These are phyloP conservation scores for Cladophialophora bantiana DNA, from an alignment of 2,329 filamentous ascomycete species.

Conservation along the genomic window DNA sequence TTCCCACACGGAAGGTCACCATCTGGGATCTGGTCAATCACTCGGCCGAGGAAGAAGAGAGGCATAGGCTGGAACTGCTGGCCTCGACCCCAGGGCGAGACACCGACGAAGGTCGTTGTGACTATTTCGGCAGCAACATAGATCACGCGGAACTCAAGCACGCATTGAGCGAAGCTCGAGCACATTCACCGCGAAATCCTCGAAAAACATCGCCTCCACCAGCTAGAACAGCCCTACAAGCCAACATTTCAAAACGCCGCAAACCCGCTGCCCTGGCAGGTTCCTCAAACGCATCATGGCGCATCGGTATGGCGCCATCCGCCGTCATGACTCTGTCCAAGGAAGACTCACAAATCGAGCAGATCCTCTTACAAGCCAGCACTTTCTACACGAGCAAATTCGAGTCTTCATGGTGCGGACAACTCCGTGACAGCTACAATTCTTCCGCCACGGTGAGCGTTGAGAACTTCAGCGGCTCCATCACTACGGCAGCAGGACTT, in stretches of 20 bases:
- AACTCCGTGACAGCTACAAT: constrained; percentile 13
- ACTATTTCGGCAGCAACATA: constrained; percentile 16
- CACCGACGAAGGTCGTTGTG: constrained; percentile 13
- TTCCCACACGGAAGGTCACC: constrained; percentile 17
- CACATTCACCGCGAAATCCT: constrained; percentile 10
- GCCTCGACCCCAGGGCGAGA: constrained; percentile 16
- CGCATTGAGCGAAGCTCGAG: constrained; percentile 12
- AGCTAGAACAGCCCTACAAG: constrained; percentile 12
- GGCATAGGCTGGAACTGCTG: constrained; percentile 11
- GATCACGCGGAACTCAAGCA: constrained; percentile 17
- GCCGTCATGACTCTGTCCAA: constrained; percentile 15
- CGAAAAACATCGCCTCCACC: neutral
- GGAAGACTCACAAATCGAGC: constrained; percentile 25
- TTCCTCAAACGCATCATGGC: constrained; percentile 23
- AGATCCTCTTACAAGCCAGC: constrained; percentile 21
- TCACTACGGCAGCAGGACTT: constrained; percentile 24
- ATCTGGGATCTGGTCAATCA: constrained; percentile 29
- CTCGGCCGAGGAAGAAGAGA: constrained; percentile 22
- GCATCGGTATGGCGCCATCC: constrained; percentile 17
- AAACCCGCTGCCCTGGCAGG: neutral
- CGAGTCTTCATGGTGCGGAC: constrained; percentile 24
- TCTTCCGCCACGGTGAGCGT: constrained; percentile 18
- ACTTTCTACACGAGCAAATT: constrained; percentile 21
- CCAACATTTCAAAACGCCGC: constrained; percentile 24
- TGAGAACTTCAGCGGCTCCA: constrained; percentile 26